These are phyloP conservation scores for Pontederia crassipes DNA, from an alignment of 176 grass and related monocot species.

Conservation along the genomic window DNA sequence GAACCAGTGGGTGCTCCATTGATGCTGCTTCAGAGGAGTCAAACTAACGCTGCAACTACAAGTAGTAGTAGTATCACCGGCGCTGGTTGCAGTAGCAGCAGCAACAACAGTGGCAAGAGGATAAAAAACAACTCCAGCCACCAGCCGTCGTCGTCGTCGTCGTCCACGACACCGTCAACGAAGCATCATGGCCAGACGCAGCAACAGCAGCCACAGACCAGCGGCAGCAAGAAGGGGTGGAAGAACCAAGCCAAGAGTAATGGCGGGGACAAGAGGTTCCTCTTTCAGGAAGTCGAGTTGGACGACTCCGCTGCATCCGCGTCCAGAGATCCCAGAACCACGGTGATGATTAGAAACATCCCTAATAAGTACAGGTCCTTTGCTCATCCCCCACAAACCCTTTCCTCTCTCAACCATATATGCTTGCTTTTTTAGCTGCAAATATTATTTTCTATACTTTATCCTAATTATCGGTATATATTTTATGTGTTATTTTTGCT, in stretches of 20 bases:
- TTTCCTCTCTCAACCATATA: neutral
- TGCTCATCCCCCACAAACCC: neutral
- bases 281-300: slow-evolving; percentile 54
- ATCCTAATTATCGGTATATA: neutral
- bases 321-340: slow-evolving; percentile 64
- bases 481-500: too few species aligned
- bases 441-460: neutral
- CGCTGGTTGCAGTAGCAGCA: neutral
- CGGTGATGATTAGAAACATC: slow-evolving; percentile 98
- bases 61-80: slow-evolving; percentile 4
- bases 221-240: slow-evolving; percentile 20
- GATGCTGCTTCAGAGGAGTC: slow-evolving; percentile 39
- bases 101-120: slow-evolving; percentile 26
- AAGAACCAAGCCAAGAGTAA: slow-evolving; percentile 18
- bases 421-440: too few species aligned
- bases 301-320: slow-evolving; percentile 2
- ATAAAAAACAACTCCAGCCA: neutral
- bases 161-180: neutral
- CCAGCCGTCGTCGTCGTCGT: neutral
- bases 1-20: neutral
- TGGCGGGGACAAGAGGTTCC: slow-evolving; percentile 44
- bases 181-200: slow-evolving; percentile 5
- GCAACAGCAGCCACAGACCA: slow-evolving; percentile 27
- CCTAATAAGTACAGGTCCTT: slow-evolving; percentile 95
- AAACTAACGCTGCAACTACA: neutral